A percentile compares a stretch with the other conserved stretches of the same genome.
Conservation (phyloP, 139 green algal species). For the Marvania coccoides region DNA sequence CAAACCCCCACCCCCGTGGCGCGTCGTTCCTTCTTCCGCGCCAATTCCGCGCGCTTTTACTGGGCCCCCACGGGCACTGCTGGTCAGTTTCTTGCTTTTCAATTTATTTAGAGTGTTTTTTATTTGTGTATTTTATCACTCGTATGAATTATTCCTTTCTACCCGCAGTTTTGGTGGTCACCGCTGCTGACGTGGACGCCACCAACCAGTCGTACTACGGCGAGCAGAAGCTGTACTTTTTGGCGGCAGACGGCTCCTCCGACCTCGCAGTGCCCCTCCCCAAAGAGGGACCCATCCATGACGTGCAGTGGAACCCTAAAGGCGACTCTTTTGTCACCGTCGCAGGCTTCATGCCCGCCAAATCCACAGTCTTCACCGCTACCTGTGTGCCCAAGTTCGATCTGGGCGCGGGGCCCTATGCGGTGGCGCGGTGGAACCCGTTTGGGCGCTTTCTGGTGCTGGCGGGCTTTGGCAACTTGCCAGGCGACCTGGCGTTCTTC, state of each 20-base stretch:
- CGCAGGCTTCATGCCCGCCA: slow-evolving; percentile 63
- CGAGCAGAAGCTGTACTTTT: slow-evolving; percentile 88
- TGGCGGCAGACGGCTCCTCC: slow-evolving; percentile 51
- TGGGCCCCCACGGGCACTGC: slow-evolving; percentile 56
- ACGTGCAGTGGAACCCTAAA: slow-evolving; percentile 85
- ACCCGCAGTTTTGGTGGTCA: slow-evolving; percentile 73
- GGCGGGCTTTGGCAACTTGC: slow-evolving; percentile 77
- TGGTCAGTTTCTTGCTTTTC: no score
- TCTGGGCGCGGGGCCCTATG: slow-evolving; percentile 65
- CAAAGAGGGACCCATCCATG: slow-evolving; percentile 93
- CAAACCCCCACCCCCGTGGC: neutral
- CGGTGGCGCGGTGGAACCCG: slow-evolving; percentile 79
- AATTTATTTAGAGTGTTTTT: neutral
- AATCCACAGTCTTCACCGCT: slow-evolving; percentile 72
- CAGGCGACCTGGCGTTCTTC: slow-evolving; percentile 85
- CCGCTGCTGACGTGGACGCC: slow-evolving; percentile 80
- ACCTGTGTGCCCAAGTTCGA: slow-evolving; percentile 51
- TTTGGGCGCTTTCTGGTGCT: slow-evolving; percentile 75
- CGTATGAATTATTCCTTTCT: no score
- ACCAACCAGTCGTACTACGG: slow-evolving; percentile 87
- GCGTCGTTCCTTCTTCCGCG: slow-evolving; percentile 23
- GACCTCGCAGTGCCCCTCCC: slow-evolving; percentile 63
- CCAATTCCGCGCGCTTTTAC: slow-evolving; percentile 35
- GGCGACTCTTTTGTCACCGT: slow-evolving; percentile 76
- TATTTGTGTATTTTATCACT: neutral